Conservation (phyloP, 2,329 filamentous ascomycete genomes). For the Curvularia lunata region DNA sequence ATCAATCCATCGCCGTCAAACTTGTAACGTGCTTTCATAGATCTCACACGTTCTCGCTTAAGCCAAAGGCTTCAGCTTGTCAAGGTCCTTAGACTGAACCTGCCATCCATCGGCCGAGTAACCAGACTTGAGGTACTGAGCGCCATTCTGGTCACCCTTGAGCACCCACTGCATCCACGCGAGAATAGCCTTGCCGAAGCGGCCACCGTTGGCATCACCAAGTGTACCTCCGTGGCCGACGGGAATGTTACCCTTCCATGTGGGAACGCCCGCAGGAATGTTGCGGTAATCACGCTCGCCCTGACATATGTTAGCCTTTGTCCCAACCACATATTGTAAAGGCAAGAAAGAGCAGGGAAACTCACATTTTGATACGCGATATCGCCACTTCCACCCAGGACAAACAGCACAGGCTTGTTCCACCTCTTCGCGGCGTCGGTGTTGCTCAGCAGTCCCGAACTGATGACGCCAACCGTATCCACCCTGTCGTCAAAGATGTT, state of each 20-base stretch:
- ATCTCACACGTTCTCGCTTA: background rate
- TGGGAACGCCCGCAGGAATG: slow-evolving; percentile 17
- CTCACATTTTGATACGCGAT: slow-evolving; percentile 30
- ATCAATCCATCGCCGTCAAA: background rate
- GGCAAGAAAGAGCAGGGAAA: background rate
- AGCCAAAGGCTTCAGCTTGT: slow-evolving; percentile 17
- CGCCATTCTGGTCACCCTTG: slow-evolving; percentile 17
- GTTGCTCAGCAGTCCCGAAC: slow-evolving; percentile 23
- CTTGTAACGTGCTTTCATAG: background rate
- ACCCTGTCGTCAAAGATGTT: slow-evolving; percentile 24
- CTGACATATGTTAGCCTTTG: slow-evolving; percentile 2
- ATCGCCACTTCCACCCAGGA: slow-evolving; percentile 24
- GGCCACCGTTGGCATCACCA: slow-evolving; percentile 22
- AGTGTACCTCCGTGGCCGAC: slow-evolving; percentile 29
- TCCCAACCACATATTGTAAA: too few relatives aligned
- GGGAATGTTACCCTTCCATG: slow-evolving; percentile 30
- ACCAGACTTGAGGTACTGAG: slow-evolving; percentile 8
- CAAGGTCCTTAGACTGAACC: slow-evolving; percentile 12
- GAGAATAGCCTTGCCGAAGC: slow-evolving; percentile 20
- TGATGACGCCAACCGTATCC: slow-evolving; percentile 22
- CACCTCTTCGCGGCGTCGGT: slow-evolving; percentile 13
- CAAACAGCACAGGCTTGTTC: slow-evolving; percentile 25
- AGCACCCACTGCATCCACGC: slow-evolving; percentile 26
- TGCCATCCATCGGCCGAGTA: slow-evolving; percentile 19
- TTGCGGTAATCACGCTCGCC: slow-evolving; percentile 28